Evolutionary conservation across 2,329 filamentous ascomycete species (phyloP).

Genomic region (Epichloe scottii): DNA sequence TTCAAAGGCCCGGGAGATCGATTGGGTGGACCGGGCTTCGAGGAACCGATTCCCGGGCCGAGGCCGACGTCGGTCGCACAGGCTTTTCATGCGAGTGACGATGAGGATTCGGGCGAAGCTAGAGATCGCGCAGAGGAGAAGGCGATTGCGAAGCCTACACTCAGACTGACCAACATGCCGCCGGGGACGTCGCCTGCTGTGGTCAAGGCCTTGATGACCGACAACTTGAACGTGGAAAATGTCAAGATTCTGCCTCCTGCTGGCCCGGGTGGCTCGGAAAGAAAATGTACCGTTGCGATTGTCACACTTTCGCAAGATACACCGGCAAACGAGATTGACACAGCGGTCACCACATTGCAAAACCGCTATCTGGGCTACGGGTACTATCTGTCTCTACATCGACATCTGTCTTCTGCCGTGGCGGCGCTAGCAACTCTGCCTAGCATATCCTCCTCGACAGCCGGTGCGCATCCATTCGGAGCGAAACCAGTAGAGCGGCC

Average conservation of each 20-base stretch:
- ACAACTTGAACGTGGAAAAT: slow-evolving; percentile 53
- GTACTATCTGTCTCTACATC: slow-evolving; percentile 66
- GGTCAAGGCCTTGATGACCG: slow-evolving; percentile 46
- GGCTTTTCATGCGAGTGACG: slow-evolving; percentile 59
- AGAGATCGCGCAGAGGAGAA: slow-evolving; percentile 39
- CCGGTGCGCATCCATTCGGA: slow-evolving; percentile 59
- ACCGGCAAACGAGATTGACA: slow-evolving; percentile 71
- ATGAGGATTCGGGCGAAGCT: slow-evolving; percentile 36
- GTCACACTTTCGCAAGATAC: slow-evolving; percentile 72
- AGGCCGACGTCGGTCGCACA: slow-evolving; percentile 47
- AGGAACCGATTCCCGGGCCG: slow-evolving; percentile 24
- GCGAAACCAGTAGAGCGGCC: slow-evolving; percentile 49
- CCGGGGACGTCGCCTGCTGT: slow-evolving; percentile 46
- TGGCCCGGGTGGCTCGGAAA: slow-evolving; percentile 42
- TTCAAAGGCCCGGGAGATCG: slow-evolving; percentile 24
- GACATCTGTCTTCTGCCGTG: slow-evolving; percentile 67
- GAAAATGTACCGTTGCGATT: slow-evolving; percentile 64
- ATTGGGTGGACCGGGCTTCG: slow-evolving; percentile 20
- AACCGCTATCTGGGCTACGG: slow-evolving; percentile 79
- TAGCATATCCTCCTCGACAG: slow-evolving; percentile 17
- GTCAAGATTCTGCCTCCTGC: slow-evolving; percentile 51
- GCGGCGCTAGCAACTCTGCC: slow-evolving; percentile 3
- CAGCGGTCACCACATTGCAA: slow-evolving; percentile 63
- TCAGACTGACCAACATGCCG: slow-evolving; percentile 48
- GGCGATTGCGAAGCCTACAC: slow-evolving; percentile 48